Conservation (phyloP, 495 filamentous ascomycete genomes). For the Neurospora discreta region DNA sequence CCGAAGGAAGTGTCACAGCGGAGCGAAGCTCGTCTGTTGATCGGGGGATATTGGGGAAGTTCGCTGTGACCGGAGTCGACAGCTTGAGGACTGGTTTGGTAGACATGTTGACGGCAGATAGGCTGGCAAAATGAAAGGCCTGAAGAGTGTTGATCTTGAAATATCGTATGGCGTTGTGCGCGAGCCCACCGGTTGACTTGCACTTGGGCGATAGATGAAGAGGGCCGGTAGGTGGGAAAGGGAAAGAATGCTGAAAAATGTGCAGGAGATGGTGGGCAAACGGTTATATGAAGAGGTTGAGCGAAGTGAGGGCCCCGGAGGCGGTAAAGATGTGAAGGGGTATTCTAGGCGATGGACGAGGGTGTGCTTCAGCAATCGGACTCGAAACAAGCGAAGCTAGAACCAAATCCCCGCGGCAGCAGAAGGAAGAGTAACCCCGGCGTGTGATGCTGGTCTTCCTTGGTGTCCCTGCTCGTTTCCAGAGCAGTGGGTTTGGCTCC, state of each 20-base stretch:
- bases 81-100: constrained; percentile 57
- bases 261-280: constrained; percentile 22
- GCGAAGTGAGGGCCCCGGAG: constrained; percentile 15
- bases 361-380: constrained; percentile 3
- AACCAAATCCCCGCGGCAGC: constrained; percentile 10
- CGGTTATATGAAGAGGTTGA: constrained; percentile 28
- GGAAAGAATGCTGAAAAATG: constrained; percentile 16
- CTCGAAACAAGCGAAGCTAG: constrained; percentile 14
- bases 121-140: constrained; percentile 1
- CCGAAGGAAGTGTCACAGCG: constrained; percentile 30
- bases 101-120: constrained; percentile 37
- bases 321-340: constrained; percentile 5
- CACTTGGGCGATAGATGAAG: constrained; percentile 15
- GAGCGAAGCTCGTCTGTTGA: constrained; percentile 36
- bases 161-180: constrained; percentile 25
- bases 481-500: constrained; percentile 15
- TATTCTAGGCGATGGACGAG: constrained; percentile 2
- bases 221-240: constrained; percentile 26
- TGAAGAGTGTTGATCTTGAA: constrained; percentile 26
- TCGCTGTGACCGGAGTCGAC: constrained; percentile 64
- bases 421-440: constrained; percentile 12
- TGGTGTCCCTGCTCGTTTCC: constrained; percentile 9
- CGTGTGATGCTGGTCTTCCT: constrained; percentile 14
- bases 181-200: constrained; percentile 28
- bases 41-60: constrained; percentile 69